These are phyloP conservation scores for Fusarium abutilonis DNA, from an alignment of 2,329 filamentous ascomycete species.

Conservation along the genomic window DNA sequence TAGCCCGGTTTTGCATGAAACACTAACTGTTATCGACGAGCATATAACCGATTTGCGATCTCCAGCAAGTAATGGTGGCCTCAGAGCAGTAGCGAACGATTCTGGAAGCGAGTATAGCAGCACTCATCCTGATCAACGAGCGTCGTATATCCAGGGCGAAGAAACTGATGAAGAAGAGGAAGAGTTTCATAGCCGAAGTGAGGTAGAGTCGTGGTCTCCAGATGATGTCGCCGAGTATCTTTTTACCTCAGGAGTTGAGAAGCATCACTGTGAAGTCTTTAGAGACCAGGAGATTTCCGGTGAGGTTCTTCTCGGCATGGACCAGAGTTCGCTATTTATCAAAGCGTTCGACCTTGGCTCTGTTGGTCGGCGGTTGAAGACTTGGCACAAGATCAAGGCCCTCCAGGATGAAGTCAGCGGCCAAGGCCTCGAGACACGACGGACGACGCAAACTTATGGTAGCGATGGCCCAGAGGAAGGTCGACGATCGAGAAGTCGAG, in stretches of 20 bases:
- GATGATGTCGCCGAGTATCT: slow-evolving; percentile 89
- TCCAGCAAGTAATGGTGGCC: slow-evolving; percentile 60
- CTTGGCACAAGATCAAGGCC: slow-evolving; percentile 95
- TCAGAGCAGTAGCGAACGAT: slow-evolving; percentile 70
- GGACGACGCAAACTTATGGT: slow-evolving; percentile 66
- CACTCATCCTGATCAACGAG: slow-evolving; percentile 75
- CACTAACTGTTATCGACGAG: slow-evolving; percentile 94
- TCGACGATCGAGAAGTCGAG: slow-evolving; percentile 63
- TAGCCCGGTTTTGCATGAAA: slow-evolving; percentile 88
- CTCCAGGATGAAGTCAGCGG: slow-evolving; percentile 87
- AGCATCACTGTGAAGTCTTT: slow-evolving; percentile 92
- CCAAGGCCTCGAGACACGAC: slow-evolving; percentile 53
- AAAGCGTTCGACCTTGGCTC: slow-evolving; percentile 95
- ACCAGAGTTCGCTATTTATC: slow-evolving; percentile 93
- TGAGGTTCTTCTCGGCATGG: slow-evolving; percentile 92
- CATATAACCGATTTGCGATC: slow-evolving; percentile 88
- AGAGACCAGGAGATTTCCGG: slow-evolving; percentile 95
- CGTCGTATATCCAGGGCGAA: slow-evolving; percentile 92
- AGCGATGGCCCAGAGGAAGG: slow-evolving; percentile 69
- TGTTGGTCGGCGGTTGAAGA: slow-evolving; percentile 87
- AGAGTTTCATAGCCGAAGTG: slow-evolving; percentile 69
- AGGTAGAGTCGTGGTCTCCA: slow-evolving; percentile 83
- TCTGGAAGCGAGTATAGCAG: slow-evolving; percentile 94
- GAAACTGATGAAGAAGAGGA: slow-evolving; percentile 97
- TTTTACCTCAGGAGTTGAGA: slow-evolving; percentile 84